These are phyloP conservation scores for Tephrocybe sp. DNA, from an alignment of 768 basidiomycete species.

Conservation along the genomic window DNA sequence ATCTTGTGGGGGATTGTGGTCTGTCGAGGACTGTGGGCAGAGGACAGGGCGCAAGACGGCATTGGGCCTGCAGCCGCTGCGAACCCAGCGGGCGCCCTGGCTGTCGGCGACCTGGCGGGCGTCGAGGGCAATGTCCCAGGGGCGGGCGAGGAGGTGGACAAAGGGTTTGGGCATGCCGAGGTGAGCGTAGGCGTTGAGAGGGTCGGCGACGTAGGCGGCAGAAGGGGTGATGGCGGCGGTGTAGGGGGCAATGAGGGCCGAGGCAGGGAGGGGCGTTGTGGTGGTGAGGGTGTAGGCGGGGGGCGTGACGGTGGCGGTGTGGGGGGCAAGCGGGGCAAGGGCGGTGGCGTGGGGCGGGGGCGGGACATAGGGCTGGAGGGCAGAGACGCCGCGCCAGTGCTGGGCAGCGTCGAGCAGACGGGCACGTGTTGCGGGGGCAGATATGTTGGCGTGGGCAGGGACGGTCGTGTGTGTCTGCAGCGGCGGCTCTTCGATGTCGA, in stretches of 20 bases:
- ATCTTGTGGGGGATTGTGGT: too few relatives aligned
- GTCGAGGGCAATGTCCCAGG: slow-evolving; percentile 79
- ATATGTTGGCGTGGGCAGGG: slow-evolving; percentile 38
- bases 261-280: slow-evolving; percentile 50
- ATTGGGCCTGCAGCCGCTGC: slow-evolving; percentile 67
- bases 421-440: slow-evolving; percentile 41
- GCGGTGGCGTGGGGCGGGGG: slow-evolving; percentile 1
- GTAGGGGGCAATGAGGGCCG: slow-evolving; percentile 62
- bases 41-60: slow-evolving; percentile 60
- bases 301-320: slow-evolving; percentile 13
- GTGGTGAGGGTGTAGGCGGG: slow-evolving; percentile 69
- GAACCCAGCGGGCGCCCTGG: slow-evolving; percentile 61
- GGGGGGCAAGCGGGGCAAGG: slow-evolving; percentile 7
- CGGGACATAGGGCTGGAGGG: slow-evolving; percentile 29
- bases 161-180: slow-evolving; percentile 82
- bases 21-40: slow-evolving; percentile 17
- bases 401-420: slow-evolving; percentile 59
- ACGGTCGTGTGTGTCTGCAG: slow-evolving; percentile 43
- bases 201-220: slow-evolving; percentile 69
- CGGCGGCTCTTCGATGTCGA: slow-evolving; percentile 43
- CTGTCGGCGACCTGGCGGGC: slow-evolving; percentile 68
- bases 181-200: slow-evolving; percentile 84
- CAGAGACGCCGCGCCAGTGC: slow-evolving; percentile 69
- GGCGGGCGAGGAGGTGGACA: slow-evolving; percentile 77
- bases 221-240: slow-evolving; percentile 65